Evolutionary conservation across 768 basidiomycete species (phyloP), one percentile per base, ranked within the genome.

Genomic region (Lyophyllum atratum): DNA sequence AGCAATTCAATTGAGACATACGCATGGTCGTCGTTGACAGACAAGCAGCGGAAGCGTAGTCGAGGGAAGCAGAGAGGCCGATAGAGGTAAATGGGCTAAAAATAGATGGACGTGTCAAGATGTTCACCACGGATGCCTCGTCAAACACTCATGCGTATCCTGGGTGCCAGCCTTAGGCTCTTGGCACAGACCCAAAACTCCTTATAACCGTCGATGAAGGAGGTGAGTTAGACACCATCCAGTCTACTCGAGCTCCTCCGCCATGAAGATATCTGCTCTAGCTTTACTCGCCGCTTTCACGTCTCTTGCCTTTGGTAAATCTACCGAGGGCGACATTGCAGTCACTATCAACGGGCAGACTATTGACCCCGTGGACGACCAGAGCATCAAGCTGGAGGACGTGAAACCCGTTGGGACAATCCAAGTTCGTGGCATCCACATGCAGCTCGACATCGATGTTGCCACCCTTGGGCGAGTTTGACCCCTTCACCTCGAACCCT

Each of bases 311-410:
- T 15, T 52, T 14, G 33, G 21, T 9, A 52, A 52, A 22, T 52
- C 50, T 10, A 52, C 50, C 3, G 37, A 52, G 34, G 50, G 50
- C 34, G 50, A 52, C 39, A 52, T 52, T 21, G 19, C 50, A n/a
- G 37, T 52, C 40, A 52, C 50, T 21, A 52, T 52, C 50, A 52
- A 52, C 26, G 50, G 50, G 3, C 33, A 39, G 50, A 52, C 34
- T 14, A 19, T 52, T 19, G 21, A 52, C 24, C 50, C 50, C 22
- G 21, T 12, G 19, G 50, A 52, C 19, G 50, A 52, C 40, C 3
- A 40, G 37, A 17, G 3, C 50, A 25, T 52, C 37, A 52, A 52
- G 37, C 14, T 52, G 50, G 24, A 52, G 37, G 40, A 52, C 21
- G 19, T 52, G 4, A 40, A 5, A 10, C 37, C 50, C 12, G 37